Percentiles rank a stretch among this genome's conserved stretches.
phyloP scores from a whole-genome alignment of 192 early-diverging fungal genomes.

The Backusella australiensis region DNA sequence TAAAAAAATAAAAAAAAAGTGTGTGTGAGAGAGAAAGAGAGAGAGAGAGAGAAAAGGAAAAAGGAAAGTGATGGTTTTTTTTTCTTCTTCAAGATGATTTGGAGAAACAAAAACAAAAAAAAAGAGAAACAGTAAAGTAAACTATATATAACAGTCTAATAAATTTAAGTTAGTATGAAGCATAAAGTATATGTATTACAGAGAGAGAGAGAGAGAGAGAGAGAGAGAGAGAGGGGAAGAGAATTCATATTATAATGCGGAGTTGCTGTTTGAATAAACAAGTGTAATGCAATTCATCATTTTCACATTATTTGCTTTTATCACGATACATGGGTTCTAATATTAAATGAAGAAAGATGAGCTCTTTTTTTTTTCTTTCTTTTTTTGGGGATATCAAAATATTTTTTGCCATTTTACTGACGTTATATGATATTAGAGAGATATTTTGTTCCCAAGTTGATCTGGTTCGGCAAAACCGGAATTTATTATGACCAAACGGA shows the following conservation, averaged over 20 bases:
- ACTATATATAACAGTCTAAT: not conserved
- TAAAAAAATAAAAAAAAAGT: not conserved
- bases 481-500: not conserved
- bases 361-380: not conserved
- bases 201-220: not conserved
- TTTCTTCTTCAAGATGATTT: not conserved
- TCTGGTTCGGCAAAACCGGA: constrained; percentile 2
- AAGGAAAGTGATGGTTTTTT: not conserved
- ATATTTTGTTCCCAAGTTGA: not conserved
- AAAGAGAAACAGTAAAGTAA: not conserved
- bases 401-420: not conserved
- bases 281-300: not conserved
- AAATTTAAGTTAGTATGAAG: not conserved
- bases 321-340: not conserved
- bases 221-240: not conserved
- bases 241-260: not conserved
- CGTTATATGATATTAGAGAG: not conserved
- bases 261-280: not conserved
- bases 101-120: constrained; percentile 10
- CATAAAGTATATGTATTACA: not conserved
- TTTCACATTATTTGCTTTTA: constrained; percentile 5
- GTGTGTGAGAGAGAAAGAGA: not conserved
- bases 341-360: not conserved
- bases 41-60: not conserved
- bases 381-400: not conserved